phyloP scores from a whole-genome alignment of 768 basidiomycete genomes.

The Agrocybe pediades region DNA sequence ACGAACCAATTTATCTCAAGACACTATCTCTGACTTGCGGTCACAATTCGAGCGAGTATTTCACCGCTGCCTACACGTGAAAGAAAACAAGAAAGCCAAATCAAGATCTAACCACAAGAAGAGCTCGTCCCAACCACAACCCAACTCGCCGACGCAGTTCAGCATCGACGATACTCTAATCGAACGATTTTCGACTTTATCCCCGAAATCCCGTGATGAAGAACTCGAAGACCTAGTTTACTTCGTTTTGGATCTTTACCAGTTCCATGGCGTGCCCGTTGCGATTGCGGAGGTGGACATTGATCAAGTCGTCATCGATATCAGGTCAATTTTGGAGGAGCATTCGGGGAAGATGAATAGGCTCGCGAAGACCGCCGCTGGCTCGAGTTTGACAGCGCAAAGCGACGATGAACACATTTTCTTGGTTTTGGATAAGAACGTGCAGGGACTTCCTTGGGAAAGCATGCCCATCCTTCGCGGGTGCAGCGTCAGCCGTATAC shows the following conservation, averaged over 20 bases:
- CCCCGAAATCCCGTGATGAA: conserved; percentile 84
- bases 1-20: conserved; percentile 40
- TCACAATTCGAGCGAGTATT: conserved; percentile 75
- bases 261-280: conserved; percentile 88
- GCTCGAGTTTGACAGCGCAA: conserved; percentile 1
- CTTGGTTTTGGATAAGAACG: conserved; percentile 85
- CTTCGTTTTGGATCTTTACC: conserved; percentile 92
- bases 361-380: conserved; percentile 17
- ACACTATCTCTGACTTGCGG: conserved; percentile 59
- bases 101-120: conserved; percentile 37
- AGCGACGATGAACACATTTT: conserved; percentile 73
- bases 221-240: conserved; percentile 95
- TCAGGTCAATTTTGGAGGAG: conserved; percentile 77
- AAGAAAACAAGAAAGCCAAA: conserved; percentile 66
- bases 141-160: conserved; percentile 41
- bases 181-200: conserved; percentile 82
- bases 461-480: conserved; percentile 86
- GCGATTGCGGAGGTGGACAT: conserved; percentile 92
- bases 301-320: conserved; percentile 85
- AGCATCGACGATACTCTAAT: conserved; percentile 76
- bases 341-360: conserved; percentile 45
- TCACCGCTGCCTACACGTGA: conserved; percentile 56
- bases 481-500: conserved; percentile 89
- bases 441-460: conserved; percentile 95
- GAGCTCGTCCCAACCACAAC: conserved; percentile 31